phyloP scores from a whole-genome alignment of 345 rosid genomes.

The Clarkia xantiana region DNA sequence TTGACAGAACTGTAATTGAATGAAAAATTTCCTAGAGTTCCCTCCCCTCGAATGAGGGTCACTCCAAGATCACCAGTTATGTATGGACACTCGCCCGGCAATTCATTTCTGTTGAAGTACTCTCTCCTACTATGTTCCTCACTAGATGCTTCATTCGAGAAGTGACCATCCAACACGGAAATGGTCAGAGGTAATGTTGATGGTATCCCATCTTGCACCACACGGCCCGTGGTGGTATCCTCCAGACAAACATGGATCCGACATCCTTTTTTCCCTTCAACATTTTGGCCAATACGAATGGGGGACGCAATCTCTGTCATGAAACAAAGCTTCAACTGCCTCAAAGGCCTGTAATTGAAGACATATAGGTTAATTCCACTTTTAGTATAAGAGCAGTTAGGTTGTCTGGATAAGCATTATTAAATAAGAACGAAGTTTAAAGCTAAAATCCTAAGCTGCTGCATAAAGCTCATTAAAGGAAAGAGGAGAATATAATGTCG shows the following conservation, averaged over 20 bases:
- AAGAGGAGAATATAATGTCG: no score
- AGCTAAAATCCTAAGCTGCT: no score
- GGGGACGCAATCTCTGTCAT: background rate
- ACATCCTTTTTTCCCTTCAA: background rate
- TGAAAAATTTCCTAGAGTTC: background rate
- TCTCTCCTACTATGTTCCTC: background rate
- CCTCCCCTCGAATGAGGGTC: background rate
- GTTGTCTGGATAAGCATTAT: background rate
- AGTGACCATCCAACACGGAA: background rate
- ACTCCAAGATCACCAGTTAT: background rate
- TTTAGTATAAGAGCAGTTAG: background rate
- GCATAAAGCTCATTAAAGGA: no score
- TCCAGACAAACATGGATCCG: background rate
- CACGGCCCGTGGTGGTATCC: background rate
- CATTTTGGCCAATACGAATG: rapidly evolving
- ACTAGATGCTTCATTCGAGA: background rate
- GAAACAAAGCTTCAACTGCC: background rate
- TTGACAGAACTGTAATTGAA: no score
- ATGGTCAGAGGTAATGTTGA: background rate
- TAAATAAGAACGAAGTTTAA: no score
- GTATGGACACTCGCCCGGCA: background rate
- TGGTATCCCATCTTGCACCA: background rate
- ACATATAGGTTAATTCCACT: background rate
- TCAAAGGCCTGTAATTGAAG: no score
- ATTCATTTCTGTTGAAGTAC: background rate